Base-by-base conservation (phyloP, 2,329 filamentous ascomycete genomes). In the Colletotrichum lindemuthianum region DNA sequence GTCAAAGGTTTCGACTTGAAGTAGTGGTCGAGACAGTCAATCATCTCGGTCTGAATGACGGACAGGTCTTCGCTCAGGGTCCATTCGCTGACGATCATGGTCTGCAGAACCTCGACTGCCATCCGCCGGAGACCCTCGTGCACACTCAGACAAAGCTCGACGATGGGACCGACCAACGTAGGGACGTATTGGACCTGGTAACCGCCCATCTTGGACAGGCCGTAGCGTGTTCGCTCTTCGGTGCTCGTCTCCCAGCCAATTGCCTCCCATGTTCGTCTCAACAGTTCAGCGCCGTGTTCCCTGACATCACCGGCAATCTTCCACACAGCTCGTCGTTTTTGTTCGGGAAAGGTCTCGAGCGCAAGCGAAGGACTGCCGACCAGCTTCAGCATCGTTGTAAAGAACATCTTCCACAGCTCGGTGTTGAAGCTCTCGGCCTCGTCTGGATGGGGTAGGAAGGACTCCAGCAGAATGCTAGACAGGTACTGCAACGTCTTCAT, bases 171-270 rank as follows among this genome's bases (percentile, higher is more conserved):
- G 8, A 99, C 93, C 6, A 99, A 84, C 11, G 91, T 90, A 6
- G 96, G 96, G 36, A 99, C 96, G 75, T 98, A 99, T 78, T 98
- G 96, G 16, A 99, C 96, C 78, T 99, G 96, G 73, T 97, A 99
- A 1, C 96, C 96, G 63, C 96, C 96, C 83, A 98, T 91, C 75
- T 90, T 94, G 58, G 87, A 83, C 59, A 98, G 80, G 1, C 91
- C 91, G 72, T 94, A 98, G 33, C 90, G 86, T 60, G 85, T 82
- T 68, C 87, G 86, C 74, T 97, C 94, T 64, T 98, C 95, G 1
- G 84, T 77, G 37, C 86, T 92, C 0, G 93, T 92, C 71, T 99
- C 95, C 96, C 96, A 99, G 11, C 96, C 96, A 67, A 99, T 96
- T 15, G 93, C 92, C 73, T 97, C 92, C 96, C 96, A 99, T 6